Evolutionary conservation across 768 basidiomycete species (phyloP).

Genomic region (Macrocybe gigantea): DNA sequence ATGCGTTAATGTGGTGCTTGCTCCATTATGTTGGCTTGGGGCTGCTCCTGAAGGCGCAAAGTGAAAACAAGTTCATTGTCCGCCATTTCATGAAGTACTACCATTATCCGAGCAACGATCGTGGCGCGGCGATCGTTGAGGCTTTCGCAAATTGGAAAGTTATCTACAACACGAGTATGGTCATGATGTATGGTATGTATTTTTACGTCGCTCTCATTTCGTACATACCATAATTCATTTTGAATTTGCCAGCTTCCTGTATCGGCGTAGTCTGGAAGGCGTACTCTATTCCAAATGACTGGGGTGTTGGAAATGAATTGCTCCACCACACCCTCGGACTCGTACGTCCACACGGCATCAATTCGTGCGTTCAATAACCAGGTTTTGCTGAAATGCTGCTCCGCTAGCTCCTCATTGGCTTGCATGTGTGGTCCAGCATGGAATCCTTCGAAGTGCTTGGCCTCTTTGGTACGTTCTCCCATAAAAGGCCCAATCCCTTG

Average conservation of each 20-base stretch:
- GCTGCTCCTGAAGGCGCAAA: conserved; percentile 76
- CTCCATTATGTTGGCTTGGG: conserved; percentile 90
- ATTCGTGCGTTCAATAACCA: background rate
- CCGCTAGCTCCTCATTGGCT: conserved; percentile 65
- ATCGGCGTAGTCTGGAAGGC: conserved; percentile 85
- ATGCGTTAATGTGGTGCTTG: conserved; percentile 80
- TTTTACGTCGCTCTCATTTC: background rate
- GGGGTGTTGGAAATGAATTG: conserved; percentile 84
- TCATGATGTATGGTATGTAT: conserved; percentile 84
- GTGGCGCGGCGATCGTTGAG: conserved; percentile 79
- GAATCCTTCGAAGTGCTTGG: conserved; percentile 93
- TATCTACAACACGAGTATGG: conserved; percentile 87
- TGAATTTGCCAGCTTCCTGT: conserved; percentile 65
- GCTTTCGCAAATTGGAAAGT: conserved; percentile 95
- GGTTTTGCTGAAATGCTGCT: conserved; percentile 5
- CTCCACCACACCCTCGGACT: conserved; percentile 84
- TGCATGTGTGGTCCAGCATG: conserved; percentile 88
- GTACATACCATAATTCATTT: conserved; percentile 2
- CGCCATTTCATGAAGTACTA: conserved; percentile 94
- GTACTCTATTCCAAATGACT: conserved; percentile 74
- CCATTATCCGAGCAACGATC: conserved; percentile 71
- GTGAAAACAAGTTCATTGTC: conserved; percentile 82
- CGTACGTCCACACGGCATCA: conserved; percentile 39
- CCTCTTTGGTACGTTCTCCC: conserved; percentile 64
- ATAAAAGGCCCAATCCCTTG: background rate